Percentiles rank a stretch among this genome's conserved stretches.
Evolutionary conservation across 2,329 filamentous ascomycete genomes (phyloP).

Genomic region (Aschersonia sp.): DNA sequence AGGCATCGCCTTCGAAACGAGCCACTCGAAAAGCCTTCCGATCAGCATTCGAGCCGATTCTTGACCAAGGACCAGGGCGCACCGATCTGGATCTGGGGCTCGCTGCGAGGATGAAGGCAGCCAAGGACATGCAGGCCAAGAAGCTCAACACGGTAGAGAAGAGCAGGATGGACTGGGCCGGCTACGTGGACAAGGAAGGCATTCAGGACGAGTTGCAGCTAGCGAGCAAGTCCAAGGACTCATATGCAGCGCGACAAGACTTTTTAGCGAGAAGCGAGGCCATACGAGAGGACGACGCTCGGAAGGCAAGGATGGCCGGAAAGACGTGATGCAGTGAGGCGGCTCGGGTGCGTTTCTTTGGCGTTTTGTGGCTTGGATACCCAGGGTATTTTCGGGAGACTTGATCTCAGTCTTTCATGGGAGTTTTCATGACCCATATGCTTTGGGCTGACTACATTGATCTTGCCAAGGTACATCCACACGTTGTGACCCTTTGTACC

Average conservation of each 20-base stretch:
- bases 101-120: conserved; percentile 30
- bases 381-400: background rate
- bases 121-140: conserved; percentile 37
- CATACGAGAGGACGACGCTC: conserved; percentile 45
- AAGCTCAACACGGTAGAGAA: conserved; percentile 61
- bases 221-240: conserved; percentile 50
- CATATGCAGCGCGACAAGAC: conserved; percentile 46
- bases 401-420: too few relatives aligned
- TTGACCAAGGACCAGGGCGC: conserved; percentile 28
- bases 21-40: conserved; percentile 42
- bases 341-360: background rate
- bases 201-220: conserved; percentile 54
- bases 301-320: conserved; percentile 34
- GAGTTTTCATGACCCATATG: too few relatives aligned
- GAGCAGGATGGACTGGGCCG: conserved; percentile 60
- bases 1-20: conserved; percentile 22
- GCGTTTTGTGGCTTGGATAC: background rate
- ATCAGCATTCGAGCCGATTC: conserved; percentile 46
- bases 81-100: conserved; percentile 45
- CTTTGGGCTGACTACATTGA: too few relatives aligned
- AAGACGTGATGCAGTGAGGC: conserved; percentile 9
- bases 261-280: conserved; percentile 53
- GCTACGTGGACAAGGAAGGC: conserved; percentile 56
- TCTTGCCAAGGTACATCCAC: too few relatives aligned
- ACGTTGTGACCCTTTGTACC: too few relatives aligned